phyloP scores from a whole-genome alignment of 2,329 filamentous ascomycete species.

The Sphaerulina vaccinii region DNA sequence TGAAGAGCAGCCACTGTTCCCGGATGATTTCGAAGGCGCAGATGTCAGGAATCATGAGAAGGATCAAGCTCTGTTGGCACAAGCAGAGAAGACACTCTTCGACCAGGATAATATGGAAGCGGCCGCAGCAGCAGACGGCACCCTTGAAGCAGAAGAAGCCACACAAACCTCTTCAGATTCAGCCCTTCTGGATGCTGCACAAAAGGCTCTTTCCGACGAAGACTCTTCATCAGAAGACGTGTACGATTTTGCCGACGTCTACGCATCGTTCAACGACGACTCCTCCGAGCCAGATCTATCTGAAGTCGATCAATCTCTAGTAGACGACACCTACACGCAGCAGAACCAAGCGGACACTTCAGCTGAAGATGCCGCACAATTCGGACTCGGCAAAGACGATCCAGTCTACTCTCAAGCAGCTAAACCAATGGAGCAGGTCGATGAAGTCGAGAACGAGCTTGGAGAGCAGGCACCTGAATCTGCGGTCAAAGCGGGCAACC shows the following conservation, averaged over 20 bases:
- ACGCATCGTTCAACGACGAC: neutral
- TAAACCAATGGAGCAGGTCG: slow-evolving; percentile 19
- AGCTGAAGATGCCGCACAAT: slow-evolving; percentile 22
- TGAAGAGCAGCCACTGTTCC: slow-evolving; percentile 12
- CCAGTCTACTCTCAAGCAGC: slow-evolving; percentile 5
- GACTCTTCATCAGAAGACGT: neutral
- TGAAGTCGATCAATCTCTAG: slow-evolving; percentile 16
- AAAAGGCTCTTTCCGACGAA: neutral
- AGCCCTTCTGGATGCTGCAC: neutral
- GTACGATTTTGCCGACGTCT: slow-evolving; percentile 1
- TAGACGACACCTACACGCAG: slow-evolving; percentile 11
- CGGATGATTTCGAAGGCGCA: slow-evolving; percentile 16
- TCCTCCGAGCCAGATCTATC: neutral
- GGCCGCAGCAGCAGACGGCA: neutral
- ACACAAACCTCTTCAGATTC: slow-evolving; percentile 1
- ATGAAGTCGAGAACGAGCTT: slow-evolving; percentile 22
- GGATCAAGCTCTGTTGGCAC: slow-evolving; percentile 17
- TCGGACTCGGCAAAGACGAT: slow-evolving; percentile 11
- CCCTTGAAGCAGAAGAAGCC: neutral
- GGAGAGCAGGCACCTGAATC: slow-evolving; percentile 19
- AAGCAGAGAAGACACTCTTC: slow-evolving; percentile 14
- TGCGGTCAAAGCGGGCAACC: neutral
- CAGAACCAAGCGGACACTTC: slow-evolving; percentile 2
- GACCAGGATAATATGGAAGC: neutral
- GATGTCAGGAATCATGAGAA: slow-evolving; percentile 20